Base-by-base conservation (phyloP, 768 basidiomycete species). In the Gloeophyllum trabeum region DNA sequence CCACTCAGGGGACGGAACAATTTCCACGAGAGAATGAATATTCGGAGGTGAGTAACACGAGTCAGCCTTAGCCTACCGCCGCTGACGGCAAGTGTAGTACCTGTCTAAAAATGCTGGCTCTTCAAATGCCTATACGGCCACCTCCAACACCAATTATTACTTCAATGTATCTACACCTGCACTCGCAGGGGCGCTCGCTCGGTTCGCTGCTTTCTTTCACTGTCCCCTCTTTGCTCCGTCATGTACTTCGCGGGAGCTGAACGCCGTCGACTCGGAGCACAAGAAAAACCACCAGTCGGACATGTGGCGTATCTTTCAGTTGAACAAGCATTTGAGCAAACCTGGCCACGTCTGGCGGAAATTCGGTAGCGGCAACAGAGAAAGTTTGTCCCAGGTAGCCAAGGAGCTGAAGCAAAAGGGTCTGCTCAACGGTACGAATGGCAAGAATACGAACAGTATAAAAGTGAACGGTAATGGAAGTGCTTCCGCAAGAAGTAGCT, bases 201-300 rank as follows among this genome's bases (percentile, higher is more conserved):
- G 89, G 47, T 81, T 88, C 58, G 62, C 89, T 20, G 75, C 70
- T 0, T 98, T 99, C 65, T 98, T 99, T 62, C 86, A 86, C 48
- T 83, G 78, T n/a, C 94, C 94, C 0, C 71, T 94, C 32, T 98
- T 99, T 54, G 59, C 78, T 1, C 76, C 85, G 0, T 86, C 83
- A 3, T 88, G 90, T 55, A 92, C 90, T 1, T 70, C 76, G 21
- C 77, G 91, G 24, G 94, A 99, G 63, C 70, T 96, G 47, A 91
- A 91, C 51, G 94, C 96, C 1, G 93, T 99, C 32, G 84, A 99
- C 58, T 94, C 90, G 0, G 96, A 99, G 58, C 82, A 97, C 69
- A 89, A 90, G 65, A 94, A 96, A 66, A 99, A 98, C 56, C 76
- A 86, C 37, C 93, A 94, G 57, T 65, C 71, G 2, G 91, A 97